Base-by-base conservation (phyloP, 441 rosid species). In the Syzygium malaccense region DNA sequence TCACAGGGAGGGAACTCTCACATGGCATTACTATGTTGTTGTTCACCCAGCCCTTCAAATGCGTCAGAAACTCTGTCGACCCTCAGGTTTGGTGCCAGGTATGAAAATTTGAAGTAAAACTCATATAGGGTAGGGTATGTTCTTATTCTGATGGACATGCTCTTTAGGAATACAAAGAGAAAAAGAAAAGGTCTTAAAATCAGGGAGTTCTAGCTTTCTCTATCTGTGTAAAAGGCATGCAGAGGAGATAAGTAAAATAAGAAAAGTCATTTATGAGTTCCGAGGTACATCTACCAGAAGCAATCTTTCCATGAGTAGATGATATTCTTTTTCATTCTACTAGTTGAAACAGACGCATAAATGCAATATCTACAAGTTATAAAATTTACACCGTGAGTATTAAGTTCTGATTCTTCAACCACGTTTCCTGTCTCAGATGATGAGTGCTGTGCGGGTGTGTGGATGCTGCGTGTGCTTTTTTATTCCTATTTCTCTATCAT, bases 21-120 rank as follows among this genome's bases (percentile, higher is more conserved):
- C 89, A 94, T 95, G 88, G 98, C 95, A 55, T 90, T 97, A 75
- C 91, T 97, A 32, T 96, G 99, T 75, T 97, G 98, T 92, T 96
- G 98, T 93, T 96, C 99, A 41, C 98, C 98, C 9, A 95, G 98
- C 91, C 90, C 91, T 91, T 95, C 91, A 87, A 96, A 96, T 94
- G 94, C 95, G 68, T 85, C 95, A 55, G 99, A 97, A 92, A 97
- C 94, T 86, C 92, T 97, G 56, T 96, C 99, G 85, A 97, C 98
- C 89, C 95, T 97, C 91, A 95, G 98, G 87, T 97, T 97, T 93
- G 98, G 98, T 90, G 89, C 95, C 86, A 96, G 99, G 98, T 95
- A 90, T 58, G 84, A 28, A 79, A 83, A 86, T 91, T 79, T 6
- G 32, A 60, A 60, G 68, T 60, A 3, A 56, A 33, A 33, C 57